Base-by-base conservation (phyloP, 257 asterid species). In the Paraleonurus japonicus region DNA sequence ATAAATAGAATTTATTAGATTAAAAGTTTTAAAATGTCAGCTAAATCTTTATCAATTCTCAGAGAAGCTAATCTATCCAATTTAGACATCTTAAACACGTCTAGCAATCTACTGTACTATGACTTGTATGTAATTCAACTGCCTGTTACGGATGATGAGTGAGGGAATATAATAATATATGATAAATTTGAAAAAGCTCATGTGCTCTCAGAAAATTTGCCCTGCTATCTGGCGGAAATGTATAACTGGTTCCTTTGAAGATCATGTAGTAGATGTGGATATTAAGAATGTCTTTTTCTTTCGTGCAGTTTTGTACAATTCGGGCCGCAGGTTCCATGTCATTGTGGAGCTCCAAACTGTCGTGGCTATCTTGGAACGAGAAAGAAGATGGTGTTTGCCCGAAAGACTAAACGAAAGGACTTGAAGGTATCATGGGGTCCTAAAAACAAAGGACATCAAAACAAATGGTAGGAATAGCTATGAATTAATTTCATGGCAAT, bases 271-370 rank as follows among this genome's bases (percentile, higher is more conserved):
- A 48, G 51, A n/a, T 60, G 9, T 33, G 54, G 32, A 67, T 22
- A 47, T 59, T 68, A 71, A 76, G 64, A 48, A 30, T 60, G 15
- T 8, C 11, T 58, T 10, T 16, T 50, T 57, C 61, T 50, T 0
- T 72, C 45, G 8, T 82, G 70, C 88, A 93, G 98, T 75, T 93
- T 93, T 78, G 82, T 90, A 70, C 97, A 82, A 37, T 93, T 93
- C 23, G 97, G 98, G 23, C 89, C 94, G 0, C 86, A 90, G 74
- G 98, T 90, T 17, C 83, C 81, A 79, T 93, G 98, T 86, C 87
- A 81, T 23, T 93, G 96, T 45, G 89, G 97, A 72, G 94, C 96
- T 77, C 73, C 84, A 60, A 89, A 83, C 70, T 93, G 98, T 68
- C 90, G 79, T 32, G 95, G 97, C 39, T 86, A 81, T 81, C 88